Percentiles rank a stretch among this genome's conserved stretches.
Evolutionary conservation across 176 grass and related monocot genomes (phyloP).

Genomic region (Thalia dealbata): DNA sequence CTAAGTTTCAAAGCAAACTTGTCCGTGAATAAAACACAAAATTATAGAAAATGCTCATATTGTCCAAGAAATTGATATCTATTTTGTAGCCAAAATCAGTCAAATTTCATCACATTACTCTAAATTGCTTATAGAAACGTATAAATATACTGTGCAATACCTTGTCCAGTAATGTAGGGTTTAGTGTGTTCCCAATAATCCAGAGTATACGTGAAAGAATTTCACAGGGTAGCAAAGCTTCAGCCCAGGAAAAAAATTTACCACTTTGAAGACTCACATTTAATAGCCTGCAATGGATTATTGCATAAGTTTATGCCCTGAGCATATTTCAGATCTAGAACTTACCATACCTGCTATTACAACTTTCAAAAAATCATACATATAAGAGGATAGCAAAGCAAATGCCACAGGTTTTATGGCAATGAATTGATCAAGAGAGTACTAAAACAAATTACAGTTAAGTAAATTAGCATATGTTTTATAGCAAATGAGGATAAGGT

Average conservation of each 20-base stretch:
- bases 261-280: constrained; percentile 37
- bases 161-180: constrained; percentile 64
- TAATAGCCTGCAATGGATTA: constrained; percentile 46
- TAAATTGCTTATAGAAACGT: background rate
- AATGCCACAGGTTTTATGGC: background rate
- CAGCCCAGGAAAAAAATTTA: constrained; percentile 47
- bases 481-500: background rate
- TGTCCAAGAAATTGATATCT: background rate
- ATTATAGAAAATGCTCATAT: no score
- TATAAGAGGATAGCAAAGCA: background rate
- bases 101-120: background rate
- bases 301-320: background rate
- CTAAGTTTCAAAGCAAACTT: no score
- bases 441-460: background rate
- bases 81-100: background rate
- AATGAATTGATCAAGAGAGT: background rate
- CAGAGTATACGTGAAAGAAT: constrained; percentile 68
- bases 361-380: background rate
- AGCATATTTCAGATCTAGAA: background rate
- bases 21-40: no score
- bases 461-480: background rate
- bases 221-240: constrained; percentile 56
- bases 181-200: constrained; percentile 75
- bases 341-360: background rate
- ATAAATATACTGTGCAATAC: constrained; percentile 26